phyloP scores from a whole-genome alignment of 208 protist genomes.

The Trypanosoma platydactyli region DNA sequence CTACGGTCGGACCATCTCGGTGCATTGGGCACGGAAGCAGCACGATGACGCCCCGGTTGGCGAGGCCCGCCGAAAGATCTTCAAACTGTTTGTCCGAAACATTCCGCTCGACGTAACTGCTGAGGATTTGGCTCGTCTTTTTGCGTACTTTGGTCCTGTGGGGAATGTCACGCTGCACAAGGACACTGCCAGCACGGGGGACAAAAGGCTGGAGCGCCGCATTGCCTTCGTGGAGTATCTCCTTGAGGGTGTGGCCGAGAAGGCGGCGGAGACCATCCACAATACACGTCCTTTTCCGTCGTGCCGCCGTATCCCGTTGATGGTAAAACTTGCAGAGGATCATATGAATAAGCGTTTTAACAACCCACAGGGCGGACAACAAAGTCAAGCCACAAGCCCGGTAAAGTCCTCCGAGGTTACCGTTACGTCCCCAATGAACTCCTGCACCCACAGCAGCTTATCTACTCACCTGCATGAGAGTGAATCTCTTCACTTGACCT shows the following conservation, averaged over 20 bases:
- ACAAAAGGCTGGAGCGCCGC: conserved; percentile 38
- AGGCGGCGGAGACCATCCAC: conserved; percentile 62
- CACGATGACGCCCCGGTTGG: conserved; percentile 77
- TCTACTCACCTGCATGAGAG: too few species aligned
- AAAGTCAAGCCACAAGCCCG: too few species aligned
- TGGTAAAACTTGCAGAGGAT: conserved; percentile 85
- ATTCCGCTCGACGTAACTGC: conserved; percentile 63
- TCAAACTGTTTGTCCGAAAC: conserved; percentile 87
- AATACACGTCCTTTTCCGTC: conserved; percentile 71
- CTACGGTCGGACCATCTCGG: conserved; percentile 52
- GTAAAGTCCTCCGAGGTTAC: too few species aligned
- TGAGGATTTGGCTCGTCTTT: conserved; percentile 41
- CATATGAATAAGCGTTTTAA: neutral
- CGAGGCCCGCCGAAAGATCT: conserved; percentile 62
- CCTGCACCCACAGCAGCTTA: too few species aligned
- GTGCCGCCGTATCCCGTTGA: conserved; percentile 65
- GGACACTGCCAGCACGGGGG: conserved; percentile 44
- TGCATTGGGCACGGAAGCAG: conserved; percentile 82
- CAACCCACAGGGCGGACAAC: too few species aligned
- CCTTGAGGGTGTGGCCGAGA: conserved; percentile 55
- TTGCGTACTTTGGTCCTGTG: conserved; percentile 55
- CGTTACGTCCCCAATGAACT: too few species aligned
- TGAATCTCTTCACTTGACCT: too few species aligned
- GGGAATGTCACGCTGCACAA: conserved; percentile 59
- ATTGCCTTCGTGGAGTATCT: conserved; percentile 80